Conservation (phyloP, 1,284 basidiomycete genomes). For the Fistulinella cinereoalba region DNA sequence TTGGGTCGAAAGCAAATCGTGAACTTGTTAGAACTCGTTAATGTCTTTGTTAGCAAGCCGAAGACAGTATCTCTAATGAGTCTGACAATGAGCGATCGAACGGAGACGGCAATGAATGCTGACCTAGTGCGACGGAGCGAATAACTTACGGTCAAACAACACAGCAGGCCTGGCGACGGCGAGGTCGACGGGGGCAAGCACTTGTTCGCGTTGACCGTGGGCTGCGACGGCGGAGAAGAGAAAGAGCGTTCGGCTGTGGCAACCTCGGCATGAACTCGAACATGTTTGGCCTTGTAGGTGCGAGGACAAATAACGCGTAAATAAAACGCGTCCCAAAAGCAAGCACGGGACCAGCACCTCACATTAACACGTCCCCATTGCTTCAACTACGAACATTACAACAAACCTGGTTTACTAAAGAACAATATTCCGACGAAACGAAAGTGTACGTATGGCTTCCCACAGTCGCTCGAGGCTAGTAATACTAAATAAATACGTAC, state of each 20-base stretch:
- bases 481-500: constrained; percentile 5
- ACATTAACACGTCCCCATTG: neutral
- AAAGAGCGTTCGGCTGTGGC: constrained; percentile 9
- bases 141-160: constrained; percentile 28
- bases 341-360: constrained; percentile 21
- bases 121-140: constrained; percentile 22
- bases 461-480: neutral
- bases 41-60: constrained; percentile 19
- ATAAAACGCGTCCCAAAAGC: constrained; percentile 22
- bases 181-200: constrained; percentile 19
- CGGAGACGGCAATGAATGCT: constrained; percentile 5
- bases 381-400: constrained; percentile 6
- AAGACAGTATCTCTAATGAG: constrained; percentile 13
- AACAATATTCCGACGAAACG: constrained; percentile 2
- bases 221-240: constrained; percentile 19
- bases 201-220: constrained; percentile 17
- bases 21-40: constrained; percentile 23
- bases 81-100: neutral
- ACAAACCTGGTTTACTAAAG: constrained; percentile 1
- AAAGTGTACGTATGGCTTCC: neutral
- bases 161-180: constrained; percentile 20
- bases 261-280: constrained; percentile 31
- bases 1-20: constrained; percentile 20
- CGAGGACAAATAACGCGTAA: constrained; percentile 31
- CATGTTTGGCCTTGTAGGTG: constrained; percentile 34